Percentiles rank a stretch among this genome's conserved stretches.
These are phyloP conservation scores for Rhododendron kiyosumense DNA, from an alignment of 148 eudicot species.

Conservation along the genomic window DNA sequence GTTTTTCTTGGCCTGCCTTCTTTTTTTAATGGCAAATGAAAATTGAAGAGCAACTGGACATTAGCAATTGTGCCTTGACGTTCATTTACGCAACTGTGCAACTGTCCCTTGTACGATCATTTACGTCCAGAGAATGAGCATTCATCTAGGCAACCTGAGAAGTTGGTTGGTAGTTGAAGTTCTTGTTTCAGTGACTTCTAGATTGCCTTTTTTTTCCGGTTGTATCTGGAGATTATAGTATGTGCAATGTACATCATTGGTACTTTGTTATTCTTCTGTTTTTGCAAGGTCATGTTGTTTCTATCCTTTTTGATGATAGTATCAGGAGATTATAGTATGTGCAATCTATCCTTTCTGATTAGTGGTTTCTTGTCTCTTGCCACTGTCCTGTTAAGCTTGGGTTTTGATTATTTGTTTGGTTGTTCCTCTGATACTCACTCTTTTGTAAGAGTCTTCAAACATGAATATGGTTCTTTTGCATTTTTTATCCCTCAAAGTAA, in stretches of 20 bases:
- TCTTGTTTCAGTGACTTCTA: background rate
- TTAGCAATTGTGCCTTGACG: background rate
- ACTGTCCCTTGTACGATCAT: background rate
- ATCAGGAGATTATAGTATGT: too few species aligned
- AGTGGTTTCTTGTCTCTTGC: background rate
- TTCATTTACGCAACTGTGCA: background rate
- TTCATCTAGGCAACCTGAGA: background rate
- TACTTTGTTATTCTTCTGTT: background rate
- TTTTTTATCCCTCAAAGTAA: background rate
- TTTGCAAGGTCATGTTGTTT: background rate
- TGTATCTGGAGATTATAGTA: background rate
- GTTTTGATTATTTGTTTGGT: background rate
- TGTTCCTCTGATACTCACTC: background rate
- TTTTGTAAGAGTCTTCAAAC: background rate
- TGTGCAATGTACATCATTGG: background rate
- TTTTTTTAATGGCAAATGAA: background rate
- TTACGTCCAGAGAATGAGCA: background rate
- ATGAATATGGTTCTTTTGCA: background rate
- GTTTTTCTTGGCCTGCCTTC: background rate
- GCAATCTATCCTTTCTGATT: background rate
- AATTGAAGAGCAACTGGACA: background rate
- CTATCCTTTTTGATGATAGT: too few species aligned
- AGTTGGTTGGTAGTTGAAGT: background rate
- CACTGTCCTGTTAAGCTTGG: background rate
- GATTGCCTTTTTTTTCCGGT: background rate